These are phyloP conservation scores for Pouteria glomerata DNA, from an alignment of 148 eudicot genomes.

Conservation along the genomic window DNA sequence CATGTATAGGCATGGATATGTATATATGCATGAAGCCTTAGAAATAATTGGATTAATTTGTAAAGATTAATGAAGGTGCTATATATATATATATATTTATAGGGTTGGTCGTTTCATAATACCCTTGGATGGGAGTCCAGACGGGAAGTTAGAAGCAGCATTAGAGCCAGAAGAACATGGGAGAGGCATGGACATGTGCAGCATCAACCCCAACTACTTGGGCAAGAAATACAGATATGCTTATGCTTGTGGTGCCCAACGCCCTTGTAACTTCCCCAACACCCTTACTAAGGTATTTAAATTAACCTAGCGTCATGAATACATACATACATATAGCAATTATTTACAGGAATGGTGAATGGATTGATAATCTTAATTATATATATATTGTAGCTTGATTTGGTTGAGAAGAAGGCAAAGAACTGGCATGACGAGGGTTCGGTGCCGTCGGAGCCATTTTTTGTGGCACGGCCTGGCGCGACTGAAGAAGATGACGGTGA, in stretches of 20 bases:
- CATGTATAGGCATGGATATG: no score
- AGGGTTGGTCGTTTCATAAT: constrained; percentile 87
- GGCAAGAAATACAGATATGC: constrained; percentile 87
- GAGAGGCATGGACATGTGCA: constrained; percentile 93
- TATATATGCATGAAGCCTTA: not conserved
- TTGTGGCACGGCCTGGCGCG: constrained; percentile 89
- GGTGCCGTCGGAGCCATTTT: constrained; percentile 87
- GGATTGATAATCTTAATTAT: not conserved
- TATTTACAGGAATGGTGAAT: not conserved
- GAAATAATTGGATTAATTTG: not conserved
- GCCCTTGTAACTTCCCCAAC: constrained; percentile 97
- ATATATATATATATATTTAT: not conserved
- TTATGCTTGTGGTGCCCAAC: constrained; percentile 91
- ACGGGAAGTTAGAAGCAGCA: constrained; percentile 76
- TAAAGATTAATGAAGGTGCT: not conserved
- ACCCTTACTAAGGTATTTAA: constrained; percentile 80
- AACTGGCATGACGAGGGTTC: constrained; percentile 81
- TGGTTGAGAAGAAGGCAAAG: constrained; percentile 67
- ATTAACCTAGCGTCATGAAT: no score
- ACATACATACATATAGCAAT: no score
- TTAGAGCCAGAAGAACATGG: constrained; percentile 88
- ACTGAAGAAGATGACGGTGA: constrained; percentile 89
- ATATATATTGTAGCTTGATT: constrained; percentile 54
- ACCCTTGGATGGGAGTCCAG: constrained; percentile 81
- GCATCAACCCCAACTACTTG: constrained; percentile 70